Evolutionary conservation across 768 basidiomycete species (phyloP), one percentile per base, ranked within the genome.

Genomic region (Glaciozyma martinii): DNA sequence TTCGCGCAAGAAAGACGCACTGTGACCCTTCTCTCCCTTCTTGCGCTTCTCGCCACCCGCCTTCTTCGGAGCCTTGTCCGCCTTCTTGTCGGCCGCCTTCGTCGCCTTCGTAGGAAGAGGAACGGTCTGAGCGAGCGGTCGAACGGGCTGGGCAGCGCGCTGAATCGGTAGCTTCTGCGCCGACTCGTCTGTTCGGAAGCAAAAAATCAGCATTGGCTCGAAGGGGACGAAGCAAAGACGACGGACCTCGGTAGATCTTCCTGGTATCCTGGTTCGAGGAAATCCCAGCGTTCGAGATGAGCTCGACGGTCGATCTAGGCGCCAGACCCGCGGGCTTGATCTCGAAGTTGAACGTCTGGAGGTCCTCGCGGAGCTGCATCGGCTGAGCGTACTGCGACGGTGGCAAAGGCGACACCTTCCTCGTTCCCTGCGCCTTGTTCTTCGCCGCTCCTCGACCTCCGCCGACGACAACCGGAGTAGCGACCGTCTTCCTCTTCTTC

Each of bases 251-350:
- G 46, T 66, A 58, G 3, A 61, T 56, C 10, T 2, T 27, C 21
- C 16, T 29, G 0, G 33, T 42, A n/a, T 46, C 30, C 40, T 40
- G 29, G 8, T 7, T 6, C 25, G 8, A 8, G 13, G 44, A 30
- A 7, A 66, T 30, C 3, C 68, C 68, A 0, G 68, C 68, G 33
- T 70, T 70, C 19, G 60, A 62, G 42, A 70, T 70, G 19, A 66
- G 40, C n/a, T 64, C 65, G 32, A 70, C 60, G 1, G 68, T 7
- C 4, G n/a, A 30, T 21, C 46, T 30, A 0, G 43, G 58, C 21
- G 27, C 25, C 15, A 44, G 27, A 21, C 16, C 23, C 18, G 40
- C 7, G n/a, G 25, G 25, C 40, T 57, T 43, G 8, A 57, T 5
- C 42, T 25, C 27, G 16, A 57, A 57, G 56, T 29, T 42, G 42